These are phyloP conservation scores for Epichloe typhina DNA, from an alignment of 2,329 filamentous ascomycete genomes.

Conservation along the genomic window DNA sequence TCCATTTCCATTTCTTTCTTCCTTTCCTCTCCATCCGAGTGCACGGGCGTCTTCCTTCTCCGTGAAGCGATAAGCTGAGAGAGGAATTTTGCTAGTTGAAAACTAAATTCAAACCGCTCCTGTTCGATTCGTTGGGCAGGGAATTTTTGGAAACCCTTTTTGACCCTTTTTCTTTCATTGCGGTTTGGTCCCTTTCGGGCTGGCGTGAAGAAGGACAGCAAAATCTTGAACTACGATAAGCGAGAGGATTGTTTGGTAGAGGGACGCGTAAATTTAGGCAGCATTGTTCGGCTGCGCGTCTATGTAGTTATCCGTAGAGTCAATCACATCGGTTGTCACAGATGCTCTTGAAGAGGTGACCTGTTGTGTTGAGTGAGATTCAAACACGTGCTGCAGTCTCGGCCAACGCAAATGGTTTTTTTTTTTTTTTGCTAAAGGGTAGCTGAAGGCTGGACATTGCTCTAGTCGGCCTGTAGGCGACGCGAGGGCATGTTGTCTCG, in stretches of 20 bases:
- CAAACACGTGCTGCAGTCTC: no score
- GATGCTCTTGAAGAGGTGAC: no score
- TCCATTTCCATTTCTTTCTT: slow-evolving; percentile 21
- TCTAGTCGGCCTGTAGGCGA: no score
- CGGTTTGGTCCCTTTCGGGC: slow-evolving; percentile 18
- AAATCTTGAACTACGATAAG: neutral
- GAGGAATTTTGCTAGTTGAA: slow-evolving; percentile 84
- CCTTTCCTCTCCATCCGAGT: slow-evolving; percentile 42
- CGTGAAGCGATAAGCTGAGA: slow-evolving; percentile 56
- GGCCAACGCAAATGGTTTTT: no score
- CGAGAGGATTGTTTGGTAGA: neutral
- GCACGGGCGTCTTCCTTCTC: slow-evolving; percentile 53
- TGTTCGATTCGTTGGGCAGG: slow-evolving; percentile 51
- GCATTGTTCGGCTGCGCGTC: no score
- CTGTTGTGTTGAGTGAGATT: no score
- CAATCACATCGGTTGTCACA: no score
- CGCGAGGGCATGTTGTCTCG: no score
- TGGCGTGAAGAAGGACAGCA: slow-evolving; percentile 26
- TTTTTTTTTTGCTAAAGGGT: no score
- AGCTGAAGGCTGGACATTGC: no score
- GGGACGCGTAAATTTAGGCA: neutral
- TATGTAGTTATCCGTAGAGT: no score
- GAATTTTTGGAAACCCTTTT: slow-evolving; percentile 55
- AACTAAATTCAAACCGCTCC: slow-evolving; percentile 65
- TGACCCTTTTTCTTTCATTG: slow-evolving; percentile 28